Evolutionary conservation across 305 asterid species (phyloP).

Genomic region (Euphrasia arctica): DNA sequence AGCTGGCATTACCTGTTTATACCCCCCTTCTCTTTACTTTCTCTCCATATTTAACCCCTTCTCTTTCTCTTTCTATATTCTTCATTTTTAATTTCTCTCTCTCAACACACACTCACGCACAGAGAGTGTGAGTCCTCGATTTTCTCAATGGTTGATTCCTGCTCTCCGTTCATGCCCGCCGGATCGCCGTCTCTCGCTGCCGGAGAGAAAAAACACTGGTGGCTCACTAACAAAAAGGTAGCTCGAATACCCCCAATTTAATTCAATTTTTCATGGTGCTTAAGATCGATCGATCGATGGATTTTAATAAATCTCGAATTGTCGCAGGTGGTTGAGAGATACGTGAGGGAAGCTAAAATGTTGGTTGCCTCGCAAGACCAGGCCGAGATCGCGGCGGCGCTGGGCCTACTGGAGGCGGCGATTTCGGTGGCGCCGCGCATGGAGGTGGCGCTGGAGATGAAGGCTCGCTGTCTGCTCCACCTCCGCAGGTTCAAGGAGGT

Average conservation of each 20-base stretch:
- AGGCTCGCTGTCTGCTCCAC: constrained; percentile 69
- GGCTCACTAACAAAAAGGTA: constrained; percentile 88
- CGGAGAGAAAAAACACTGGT: constrained; percentile 83
- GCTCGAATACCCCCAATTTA: neutral
- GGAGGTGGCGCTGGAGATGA: constrained; percentile 76
- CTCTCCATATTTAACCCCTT: constrained; percentile 23
- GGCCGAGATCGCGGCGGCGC: constrained; percentile 53
- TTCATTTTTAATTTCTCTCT: neutral
- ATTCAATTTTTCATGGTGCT: neutral
- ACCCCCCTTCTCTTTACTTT: constrained; percentile 12
- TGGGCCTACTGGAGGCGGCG: constrained; percentile 74
- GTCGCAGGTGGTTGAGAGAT: constrained; percentile 79
- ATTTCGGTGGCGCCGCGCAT: constrained; percentile 67
- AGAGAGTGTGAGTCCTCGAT: neutral
- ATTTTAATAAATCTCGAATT: neutral
- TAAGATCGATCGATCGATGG: neutral
- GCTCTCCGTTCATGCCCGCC: constrained; percentile 56
- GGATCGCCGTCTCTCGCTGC: constrained; percentile 47
- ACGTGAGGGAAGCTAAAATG: constrained; percentile 72
- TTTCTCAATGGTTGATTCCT: constrained; percentile 41
- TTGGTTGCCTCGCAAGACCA: constrained; percentile 64
- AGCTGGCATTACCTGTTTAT: constrained; percentile 65
- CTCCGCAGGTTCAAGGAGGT: constrained; percentile 84
- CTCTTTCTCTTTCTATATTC: constrained; percentile 7
- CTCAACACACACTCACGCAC: neutral